Percentiles rank a stretch among this genome's conserved stretches.
These are phyloP conservation scores for Ascochyta viciae-villosae DNA, from an alignment of 2,329 filamentous ascomycete species.

Conservation along the genomic window DNA sequence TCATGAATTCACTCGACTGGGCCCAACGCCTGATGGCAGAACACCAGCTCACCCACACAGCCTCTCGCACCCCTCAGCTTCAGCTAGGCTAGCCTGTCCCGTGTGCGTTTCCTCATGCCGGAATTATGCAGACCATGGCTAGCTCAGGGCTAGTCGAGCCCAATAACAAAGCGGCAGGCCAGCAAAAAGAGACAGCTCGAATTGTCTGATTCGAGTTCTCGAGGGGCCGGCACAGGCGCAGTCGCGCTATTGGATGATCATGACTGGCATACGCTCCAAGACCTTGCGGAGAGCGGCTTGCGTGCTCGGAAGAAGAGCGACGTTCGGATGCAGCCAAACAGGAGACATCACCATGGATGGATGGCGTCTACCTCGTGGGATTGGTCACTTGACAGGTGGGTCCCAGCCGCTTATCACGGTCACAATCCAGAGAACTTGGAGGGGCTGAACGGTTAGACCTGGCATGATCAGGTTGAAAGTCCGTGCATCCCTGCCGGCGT, in stretches of 20 bases:
- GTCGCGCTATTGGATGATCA: slow-evolving; percentile 27
- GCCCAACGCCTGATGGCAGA: slow-evolving; percentile 15
- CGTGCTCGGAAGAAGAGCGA: slow-evolving; percentile 29
- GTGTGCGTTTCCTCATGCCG: slow-evolving; percentile 51
- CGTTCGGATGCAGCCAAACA: slow-evolving; percentile 21
- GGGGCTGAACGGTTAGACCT: slow-evolving; percentile 8
- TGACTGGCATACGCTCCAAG: slow-evolving; percentile 18
- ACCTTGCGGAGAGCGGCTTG: slow-evolving; percentile 31
- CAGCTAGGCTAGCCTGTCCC: slow-evolving; percentile 40
- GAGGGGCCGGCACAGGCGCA: slow-evolving; percentile 28
- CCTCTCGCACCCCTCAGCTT: background rate
- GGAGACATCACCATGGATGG: slow-evolving; percentile 14
- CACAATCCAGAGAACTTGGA: slow-evolving; percentile 12
- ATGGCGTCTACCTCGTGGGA: slow-evolving; percentile 10
- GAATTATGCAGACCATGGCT: slow-evolving; percentile 35
- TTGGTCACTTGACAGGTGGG: slow-evolving; percentile 15
- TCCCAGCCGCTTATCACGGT: slow-evolving; percentile 16
- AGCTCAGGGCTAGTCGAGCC: slow-evolving; percentile 27
- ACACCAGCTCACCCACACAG: slow-evolving; percentile 20
- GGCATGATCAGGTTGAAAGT: slow-evolving; percentile 4
- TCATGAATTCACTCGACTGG: slow-evolving; percentile 14
- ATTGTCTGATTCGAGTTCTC: slow-evolving; percentile 37
- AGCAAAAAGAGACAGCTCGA: slow-evolving; percentile 28
- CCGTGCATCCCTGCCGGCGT: slow-evolving; percentile 8
- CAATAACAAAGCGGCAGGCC: slow-evolving; percentile 31